Conservation (phyloP, 129 eudicot genomes). For the Flaveria sonorensis region DNA sequence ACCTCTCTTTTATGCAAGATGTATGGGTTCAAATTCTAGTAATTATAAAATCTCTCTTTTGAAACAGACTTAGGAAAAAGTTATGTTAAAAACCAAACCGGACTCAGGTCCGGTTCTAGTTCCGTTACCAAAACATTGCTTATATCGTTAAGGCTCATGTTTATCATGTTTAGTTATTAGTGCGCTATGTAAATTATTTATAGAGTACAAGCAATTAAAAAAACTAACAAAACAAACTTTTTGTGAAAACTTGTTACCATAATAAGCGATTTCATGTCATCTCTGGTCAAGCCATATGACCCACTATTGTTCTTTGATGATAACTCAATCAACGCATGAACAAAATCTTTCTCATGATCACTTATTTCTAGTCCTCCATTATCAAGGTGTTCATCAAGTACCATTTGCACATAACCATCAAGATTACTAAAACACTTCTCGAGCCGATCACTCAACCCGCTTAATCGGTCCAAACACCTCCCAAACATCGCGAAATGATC, state of each 20-base stretch:
- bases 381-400: slow-evolving; percentile 16
- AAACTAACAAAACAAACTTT: not conserved
- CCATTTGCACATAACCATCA: slow-evolving; percentile 28
- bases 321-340: slow-evolving; percentile 10
- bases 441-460: slow-evolving; percentile 15
- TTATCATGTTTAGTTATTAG: not conserved
- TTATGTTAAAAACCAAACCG: no score
- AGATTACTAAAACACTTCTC: slow-evolving; percentile 23
- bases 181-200: not conserved
- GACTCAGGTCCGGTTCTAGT: no score
- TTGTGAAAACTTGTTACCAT: slow-evolving; percentile 21
- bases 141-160: no score
- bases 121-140: no score
- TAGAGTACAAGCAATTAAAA: no score
- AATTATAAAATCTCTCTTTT: no score
- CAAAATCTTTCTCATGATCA: slow-evolving; percentile 25
- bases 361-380: not conserved
- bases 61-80: no score
- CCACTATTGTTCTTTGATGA: slow-evolving; percentile 10
- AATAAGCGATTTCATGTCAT: slow-evolving; percentile 26
- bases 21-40: no score
- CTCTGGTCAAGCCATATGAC: not conserved
- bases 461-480: not conserved
- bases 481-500: slow-evolving; percentile 28
- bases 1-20: no score